Evolutionary conservation across 2,329 filamentous ascomycete species (phyloP).

Genomic region (Setomelanomma holmii): DNA sequence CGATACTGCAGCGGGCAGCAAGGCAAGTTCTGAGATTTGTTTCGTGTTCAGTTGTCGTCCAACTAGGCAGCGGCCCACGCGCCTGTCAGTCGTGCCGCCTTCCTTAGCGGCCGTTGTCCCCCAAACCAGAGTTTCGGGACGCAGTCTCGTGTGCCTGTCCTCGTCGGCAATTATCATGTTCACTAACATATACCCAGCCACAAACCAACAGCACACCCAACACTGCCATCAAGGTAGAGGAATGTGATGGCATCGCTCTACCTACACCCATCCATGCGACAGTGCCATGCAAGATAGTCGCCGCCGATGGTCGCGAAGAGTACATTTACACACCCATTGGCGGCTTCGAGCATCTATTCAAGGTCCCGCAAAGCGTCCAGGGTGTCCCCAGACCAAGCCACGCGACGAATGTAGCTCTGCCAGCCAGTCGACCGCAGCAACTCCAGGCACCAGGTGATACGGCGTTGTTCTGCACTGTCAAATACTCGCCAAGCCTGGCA

Average conservation of each 20-base stretch:
- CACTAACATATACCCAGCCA: background rate
- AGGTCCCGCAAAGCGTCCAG: conserved; percentile 1
- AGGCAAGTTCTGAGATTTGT: conserved; percentile 3
- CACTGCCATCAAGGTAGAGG: background rate
- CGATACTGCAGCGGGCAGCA: background rate
- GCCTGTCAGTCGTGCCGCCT: conserved; percentile 11
- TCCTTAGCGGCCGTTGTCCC: conserved; percentile 16
- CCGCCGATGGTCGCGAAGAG: conserved; percentile 28
- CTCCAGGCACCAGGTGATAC: conserved; percentile 15
- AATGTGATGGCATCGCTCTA: conserved; percentile 15
- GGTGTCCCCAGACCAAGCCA: background rate
- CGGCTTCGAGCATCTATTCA: conserved; percentile 36
- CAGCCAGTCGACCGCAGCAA: background rate
- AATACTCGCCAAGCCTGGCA: conserved; percentile 15
- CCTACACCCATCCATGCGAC: conserved; percentile 27
- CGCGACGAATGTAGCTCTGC: background rate
- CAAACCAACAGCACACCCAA: background rate
- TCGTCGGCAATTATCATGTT: conserved; percentile 1
- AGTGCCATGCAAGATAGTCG: conserved; percentile 19
- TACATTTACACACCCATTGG: conserved; percentile 28
- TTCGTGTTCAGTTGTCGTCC: conserved; percentile 18
- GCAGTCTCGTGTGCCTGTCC: conserved; percentile 1
- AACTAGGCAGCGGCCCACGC: conserved; percentile 19
- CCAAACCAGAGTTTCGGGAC: conserved; percentile 7
- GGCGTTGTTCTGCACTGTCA: background rate